These are phyloP conservation scores for Podospora pseudocomata DNA, from an alignment of 495 filamentous ascomycete species.

Conservation along the genomic window DNA sequence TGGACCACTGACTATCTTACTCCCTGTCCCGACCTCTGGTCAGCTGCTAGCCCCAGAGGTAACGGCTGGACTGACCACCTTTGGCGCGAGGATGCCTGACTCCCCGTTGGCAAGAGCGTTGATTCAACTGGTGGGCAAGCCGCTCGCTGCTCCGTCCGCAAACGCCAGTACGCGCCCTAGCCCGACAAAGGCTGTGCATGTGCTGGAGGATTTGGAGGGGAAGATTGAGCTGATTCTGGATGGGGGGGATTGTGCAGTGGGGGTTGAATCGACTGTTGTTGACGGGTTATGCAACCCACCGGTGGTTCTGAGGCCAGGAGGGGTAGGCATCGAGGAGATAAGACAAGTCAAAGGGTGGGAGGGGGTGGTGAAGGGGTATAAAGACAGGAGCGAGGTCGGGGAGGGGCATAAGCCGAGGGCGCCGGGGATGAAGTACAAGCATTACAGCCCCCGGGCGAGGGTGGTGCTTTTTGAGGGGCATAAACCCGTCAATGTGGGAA, in stretches of 20 bases:
- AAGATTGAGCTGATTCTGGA: conserved; percentile 89
- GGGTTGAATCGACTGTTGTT: conserved; percentile 95
- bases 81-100: conserved; percentile 86
- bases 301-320: conserved; percentile 79
- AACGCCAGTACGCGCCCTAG: conserved; percentile 91
- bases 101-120: conserved; percentile 79
- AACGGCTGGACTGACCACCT: conserved; percentile 75
- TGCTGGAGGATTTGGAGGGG: conserved; percentile 76
- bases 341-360: conserved; percentile 76
- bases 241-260: conserved; percentile 78
- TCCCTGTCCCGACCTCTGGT: conserved; percentile 62
- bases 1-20: conserved; percentile 86
- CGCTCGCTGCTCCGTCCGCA: conserved; percentile 90
- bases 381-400: conserved; percentile 56
- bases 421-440: conserved; percentile 98
- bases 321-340: conserved; percentile 82
- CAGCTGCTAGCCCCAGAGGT: conserved; percentile 73
- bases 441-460: conserved; percentile 88
- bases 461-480: conserved; percentile 76
- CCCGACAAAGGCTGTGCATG: conserved; percentile 85
- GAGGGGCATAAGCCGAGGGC: conserved; percentile 62
- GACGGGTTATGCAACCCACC: conserved; percentile 82
- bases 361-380: conserved; percentile 67
- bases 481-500: conserved; percentile 18
- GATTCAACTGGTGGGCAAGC: conserved; percentile 69